Evolutionary conservation across 148 eudicot species (phyloP).

Genomic region (Rhododendron williamsianum): DNA sequence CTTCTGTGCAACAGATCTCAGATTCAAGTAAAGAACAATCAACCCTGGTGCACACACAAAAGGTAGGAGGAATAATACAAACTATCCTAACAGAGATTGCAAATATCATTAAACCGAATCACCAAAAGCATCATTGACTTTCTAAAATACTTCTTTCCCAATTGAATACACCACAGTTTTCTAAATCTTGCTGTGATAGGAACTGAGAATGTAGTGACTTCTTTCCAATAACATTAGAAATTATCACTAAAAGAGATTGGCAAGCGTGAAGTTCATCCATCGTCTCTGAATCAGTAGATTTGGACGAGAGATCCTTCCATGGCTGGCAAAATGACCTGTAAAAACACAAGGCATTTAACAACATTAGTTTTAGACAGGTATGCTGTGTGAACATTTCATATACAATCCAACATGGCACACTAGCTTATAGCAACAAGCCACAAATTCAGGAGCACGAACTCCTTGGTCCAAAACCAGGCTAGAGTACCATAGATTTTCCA

Average conservation of each 20-base stretch:
- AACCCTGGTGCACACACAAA: background rate
- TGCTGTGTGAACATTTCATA: too few relatives aligned
- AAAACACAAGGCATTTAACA: background rate
- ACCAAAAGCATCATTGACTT: constrained; percentile 13
- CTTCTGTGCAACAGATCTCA: background rate
- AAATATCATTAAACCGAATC: background rate
- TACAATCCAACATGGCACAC: background rate
- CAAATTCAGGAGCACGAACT: background rate
- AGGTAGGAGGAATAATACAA: background rate
- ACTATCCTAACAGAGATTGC: background rate
- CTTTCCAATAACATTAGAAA: constrained; percentile 37
- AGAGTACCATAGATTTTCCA: background rate
- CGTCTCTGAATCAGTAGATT: constrained; percentile 30
- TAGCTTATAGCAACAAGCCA: background rate
- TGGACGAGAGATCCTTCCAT: constrained; percentile 41
- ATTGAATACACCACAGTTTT: constrained; percentile 40
- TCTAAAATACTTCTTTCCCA: constrained; percentile 56
- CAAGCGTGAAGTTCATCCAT: constrained; percentile 66
- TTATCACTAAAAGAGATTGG: constrained; percentile 41
- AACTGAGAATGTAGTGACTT: constrained; percentile 27
- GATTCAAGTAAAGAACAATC: background rate
- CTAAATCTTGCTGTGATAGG: constrained; percentile 38
- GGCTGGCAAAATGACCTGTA: constrained; percentile 72
- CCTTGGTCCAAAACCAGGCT: background rate
- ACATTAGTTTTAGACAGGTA: background rate